Conservation (phyloP, 768 basidiomycete species). For the Exidia glandulosa region DNA sequence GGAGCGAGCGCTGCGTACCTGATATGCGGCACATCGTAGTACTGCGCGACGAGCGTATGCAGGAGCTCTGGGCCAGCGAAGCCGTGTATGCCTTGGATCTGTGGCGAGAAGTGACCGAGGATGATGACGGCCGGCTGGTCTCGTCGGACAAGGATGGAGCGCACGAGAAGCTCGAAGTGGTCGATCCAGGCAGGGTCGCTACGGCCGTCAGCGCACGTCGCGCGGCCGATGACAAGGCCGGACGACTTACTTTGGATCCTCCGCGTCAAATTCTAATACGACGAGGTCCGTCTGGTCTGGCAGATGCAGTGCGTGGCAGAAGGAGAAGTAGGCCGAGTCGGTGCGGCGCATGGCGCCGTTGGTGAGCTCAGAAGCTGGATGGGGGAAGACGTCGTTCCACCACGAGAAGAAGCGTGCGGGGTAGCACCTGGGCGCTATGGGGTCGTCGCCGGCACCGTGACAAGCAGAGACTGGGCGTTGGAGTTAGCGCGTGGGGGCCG, state of each 20-base stretch:
- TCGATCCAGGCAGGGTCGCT: conserved; percentile 65
- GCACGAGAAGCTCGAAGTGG: conserved; percentile 85
- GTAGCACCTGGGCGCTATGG: conserved; percentile 74
- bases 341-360: conserved; percentile 93
- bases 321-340: conserved; percentile 89
- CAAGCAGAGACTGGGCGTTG: conserved; percentile 68
- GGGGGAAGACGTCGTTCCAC: conserved; percentile 97
- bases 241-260: conserved; percentile 67
- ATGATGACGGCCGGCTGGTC: conserved; percentile 88
- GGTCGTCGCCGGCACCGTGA: conserved; percentile 88
- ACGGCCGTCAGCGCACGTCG: conserved; percentile 4
- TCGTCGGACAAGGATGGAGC: conserved; percentile 80
- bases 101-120: conserved; percentile 91
- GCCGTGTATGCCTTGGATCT: conserved; percentile 65
- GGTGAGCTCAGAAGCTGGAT: conserved; percentile 94
- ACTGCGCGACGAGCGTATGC: conserved; percentile 87
- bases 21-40: conserved; percentile 94
- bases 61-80: conserved; percentile 85
- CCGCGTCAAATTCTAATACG: conserved; percentile 88
- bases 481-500: neutral
- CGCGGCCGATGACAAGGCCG: neutral
- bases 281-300: conserved; percentile 92
- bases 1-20: conserved; percentile 28
- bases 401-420: conserved; percentile 93
- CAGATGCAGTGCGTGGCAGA: conserved; percentile 85